Evolutionary conservation across 192 early-diverging fungal species (phyloP), one percentile per base, ranked within the genome.

Genomic region (Umbelopsis sp.): DNA sequence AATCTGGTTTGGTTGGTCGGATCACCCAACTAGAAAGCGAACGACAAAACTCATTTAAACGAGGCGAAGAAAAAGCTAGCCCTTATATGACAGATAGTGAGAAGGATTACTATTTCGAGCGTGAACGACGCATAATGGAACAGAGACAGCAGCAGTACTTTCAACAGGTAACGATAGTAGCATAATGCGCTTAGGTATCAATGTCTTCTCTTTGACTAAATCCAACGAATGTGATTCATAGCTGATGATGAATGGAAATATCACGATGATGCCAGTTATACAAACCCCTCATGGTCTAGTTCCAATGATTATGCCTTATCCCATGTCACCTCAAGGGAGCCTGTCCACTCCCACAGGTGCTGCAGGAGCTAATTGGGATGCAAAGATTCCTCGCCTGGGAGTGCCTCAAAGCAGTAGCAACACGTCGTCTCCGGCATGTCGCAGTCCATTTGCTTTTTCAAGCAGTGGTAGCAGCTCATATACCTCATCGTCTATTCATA

Each of bases 21-120:
- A 80, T 80, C 41, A 75, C 78, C 8, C 74, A 80, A 35, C 71
- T 71, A n/a, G 78, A 80, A 45, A 46, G 44, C 23, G 64, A 76
- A 46, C 44, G 64, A 46, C 51, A 76, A 64, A 69, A 67, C 3
- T 55, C 46, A 30, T 67, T 68, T 1, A 27, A 68, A 15, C 49
- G 74, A 35, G 71, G 73, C 11, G 49, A 30, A 33, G 78, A 80
- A 18, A 64, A 71, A 27, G 55, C 71, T 18, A 50, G 69, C 27
- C 65, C 55, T 15, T 71, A 72, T 48, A 23, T 66, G 20, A 68
- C 64, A 27, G 71, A 78, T 18, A 22, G 67, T 1, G 74, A 67
- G 22, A 51, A 65, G 46, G 71, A 73, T 50, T 21, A 46, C 30
- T 53, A 55, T 20, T 68, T 76, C 37, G 78, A 80, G 53, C 68